These are phyloP conservation scores for Tolypocladium cylindrosporum DNA, from an alignment of 2,329 filamentous ascomycete species.

Conservation along the genomic window DNA sequence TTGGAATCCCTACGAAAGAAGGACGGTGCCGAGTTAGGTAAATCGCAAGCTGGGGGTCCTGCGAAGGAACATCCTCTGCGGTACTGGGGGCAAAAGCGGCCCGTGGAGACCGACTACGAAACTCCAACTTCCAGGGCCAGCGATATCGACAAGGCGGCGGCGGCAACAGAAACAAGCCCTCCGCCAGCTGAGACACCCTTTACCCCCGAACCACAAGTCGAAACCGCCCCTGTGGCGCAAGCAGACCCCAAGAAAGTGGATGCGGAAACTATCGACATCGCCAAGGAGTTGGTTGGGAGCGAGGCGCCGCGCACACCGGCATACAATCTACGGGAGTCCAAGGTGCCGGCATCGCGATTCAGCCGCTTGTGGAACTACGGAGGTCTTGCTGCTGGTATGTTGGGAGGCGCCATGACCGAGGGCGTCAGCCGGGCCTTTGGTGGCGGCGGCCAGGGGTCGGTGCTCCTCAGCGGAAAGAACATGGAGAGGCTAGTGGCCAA, in stretches of 20 bases:
- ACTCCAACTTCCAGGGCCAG: background rate
- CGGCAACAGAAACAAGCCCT: background rate
- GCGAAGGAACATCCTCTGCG: slow-evolving; percentile 27
- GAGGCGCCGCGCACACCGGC: slow-evolving; percentile 11
- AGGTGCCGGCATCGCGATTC: slow-evolving; percentile 78
- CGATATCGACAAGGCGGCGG: background rate
- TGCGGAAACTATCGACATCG: slow-evolving; percentile 9
- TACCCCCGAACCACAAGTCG: background rate
- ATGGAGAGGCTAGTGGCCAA: slow-evolving; percentile 90
- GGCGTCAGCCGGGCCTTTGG: slow-evolving; percentile 72
- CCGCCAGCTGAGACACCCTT: slow-evolving; percentile 1
- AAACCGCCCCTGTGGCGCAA: background rate
- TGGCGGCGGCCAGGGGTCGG: slow-evolving; percentile 55
- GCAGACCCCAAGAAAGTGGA: slow-evolving; percentile 1
- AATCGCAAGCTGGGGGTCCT: slow-evolving; percentile 8
- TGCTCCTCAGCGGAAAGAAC: slow-evolving; percentile 81
- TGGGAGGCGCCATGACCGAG: slow-evolving; percentile 83
- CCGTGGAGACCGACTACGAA: slow-evolving; percentile 7
- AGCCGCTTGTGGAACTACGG: slow-evolving; percentile 91
- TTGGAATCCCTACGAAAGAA: slow-evolving; percentile 25
- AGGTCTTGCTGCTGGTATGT: slow-evolving; percentile 88
- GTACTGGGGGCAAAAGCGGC: slow-evolving; percentile 19
- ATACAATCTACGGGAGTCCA: slow-evolving; percentile 77
- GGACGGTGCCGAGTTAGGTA: slow-evolving; percentile 3
- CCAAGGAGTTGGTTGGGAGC: slow-evolving; percentile 14